Base-by-base conservation (phyloP, 2,329 filamentous ascomycete genomes). In the Zymoseptoria passerinii region DNA sequence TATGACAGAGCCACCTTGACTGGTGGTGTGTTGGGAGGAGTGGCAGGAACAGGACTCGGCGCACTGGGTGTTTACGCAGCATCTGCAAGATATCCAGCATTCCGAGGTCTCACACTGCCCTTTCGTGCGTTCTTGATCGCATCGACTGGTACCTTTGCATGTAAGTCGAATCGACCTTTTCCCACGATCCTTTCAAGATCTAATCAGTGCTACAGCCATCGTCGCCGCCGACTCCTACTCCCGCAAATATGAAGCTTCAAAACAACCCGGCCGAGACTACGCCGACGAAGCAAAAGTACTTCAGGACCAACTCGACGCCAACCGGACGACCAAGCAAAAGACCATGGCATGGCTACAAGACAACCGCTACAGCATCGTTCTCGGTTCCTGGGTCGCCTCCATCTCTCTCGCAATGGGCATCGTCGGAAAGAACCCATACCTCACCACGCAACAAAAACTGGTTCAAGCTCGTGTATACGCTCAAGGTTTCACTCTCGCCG, bases 391-490 rank as follows among this genome's bases (percentile, higher is more conserved):
- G 92, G 75, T 92, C 13, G 88, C 87, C 48, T 85, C 85, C 67
- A 92, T 96, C 85, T 84, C 81, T 59, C 75, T 86, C 49, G 86
- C 89, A 4, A 82, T 94, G 65, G 84, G 80, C 57, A 73, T 95
- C 28, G 90, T 96, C 63, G 84, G 87, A 70, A 83, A 90, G 63
- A 90, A 90, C 72, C 85, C 83, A 64, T 89, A 86, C 71, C 80
- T 95, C 52, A 83, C 81, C 53, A 86, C 84, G 1, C 77, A 82
- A 61, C 92, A 96, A 80, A 96, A 96, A 81, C 78, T 96, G 20
- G 92, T 96, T 16, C 92, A 96, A 80, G 92, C 91, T 23, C 87
- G 92, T 82, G 88, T 96, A 64, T 96, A 96, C 75, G 92, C 92
- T 3, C 92, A 96, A 78, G 90, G 89, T 5, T 78, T 95, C 67